phyloP scores from a whole-genome alignment of 345 rosid species.

The Moringa oleifera region DNA sequence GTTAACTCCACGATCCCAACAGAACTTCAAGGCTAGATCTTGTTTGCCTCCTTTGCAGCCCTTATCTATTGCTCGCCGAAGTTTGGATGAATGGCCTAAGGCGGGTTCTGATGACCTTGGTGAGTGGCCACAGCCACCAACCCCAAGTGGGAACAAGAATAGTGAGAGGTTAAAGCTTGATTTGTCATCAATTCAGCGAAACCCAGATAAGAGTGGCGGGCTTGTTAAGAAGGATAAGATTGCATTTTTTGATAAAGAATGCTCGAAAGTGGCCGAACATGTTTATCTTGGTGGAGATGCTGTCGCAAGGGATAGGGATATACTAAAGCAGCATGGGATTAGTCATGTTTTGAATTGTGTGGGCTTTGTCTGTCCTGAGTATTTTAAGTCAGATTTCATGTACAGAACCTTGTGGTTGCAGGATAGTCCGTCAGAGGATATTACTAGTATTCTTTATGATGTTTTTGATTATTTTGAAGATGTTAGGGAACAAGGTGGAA shows the following conservation, averaged over 20 bases:
- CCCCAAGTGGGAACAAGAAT: slow-evolving; percentile 73
- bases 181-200: slow-evolving; percentile 67
- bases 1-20: slow-evolving; percentile 87
- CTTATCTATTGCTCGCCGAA: slow-evolving; percentile 77
- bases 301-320: slow-evolving; percentile 80
- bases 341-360: slow-evolving; percentile 94
- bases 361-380: slow-evolving; percentile 97
- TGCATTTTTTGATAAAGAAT: slow-evolving; percentile 93
- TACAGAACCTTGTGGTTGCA: slow-evolving; percentile 98
- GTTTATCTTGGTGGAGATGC: slow-evolving; percentile 97
- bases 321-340: slow-evolving; percentile 76
- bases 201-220: slow-evolving; percentile 64
- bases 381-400: slow-evolving; percentile 79
- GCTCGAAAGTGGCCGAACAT: slow-evolving; percentile 95
- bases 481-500: slow-evolving; percentile 86
- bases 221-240: slow-evolving; percentile 82
- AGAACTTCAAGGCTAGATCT: slow-evolving; percentile 76
- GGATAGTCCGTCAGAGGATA: slow-evolving; percentile 98
- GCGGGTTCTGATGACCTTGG: slow-evolving; percentile 94
- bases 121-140: slow-evolving; percentile 92
- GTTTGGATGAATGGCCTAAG: slow-evolving; percentile 98
- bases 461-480: slow-evolving; percentile 99
- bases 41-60: slow-evolving; percentile 97
- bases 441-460: slow-evolving; percentile 93
- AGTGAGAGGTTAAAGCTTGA: slow-evolving; percentile 95